These are phyloP conservation scores for Stromatinia cepivora DNA, from an alignment of 2,329 filamentous ascomycete species.

Conservation along the genomic window DNA sequence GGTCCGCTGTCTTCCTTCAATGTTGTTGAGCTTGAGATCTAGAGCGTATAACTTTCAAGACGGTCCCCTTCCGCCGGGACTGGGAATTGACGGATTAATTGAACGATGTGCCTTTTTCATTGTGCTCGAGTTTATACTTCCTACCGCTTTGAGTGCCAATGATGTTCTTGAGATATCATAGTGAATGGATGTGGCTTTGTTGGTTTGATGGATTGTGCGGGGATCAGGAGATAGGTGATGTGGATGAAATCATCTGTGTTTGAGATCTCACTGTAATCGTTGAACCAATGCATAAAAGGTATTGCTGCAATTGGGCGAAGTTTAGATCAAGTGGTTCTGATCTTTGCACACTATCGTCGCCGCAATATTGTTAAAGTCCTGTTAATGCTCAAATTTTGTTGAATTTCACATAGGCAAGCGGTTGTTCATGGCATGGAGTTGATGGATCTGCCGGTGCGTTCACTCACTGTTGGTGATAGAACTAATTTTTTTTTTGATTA, in stretches of 20 bases:
- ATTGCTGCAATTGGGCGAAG: neutral
- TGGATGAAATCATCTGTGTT: neutral
- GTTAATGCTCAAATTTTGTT: neutral
- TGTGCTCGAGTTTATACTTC: no score
- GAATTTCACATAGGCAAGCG: neutral
- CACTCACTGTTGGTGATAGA: neutral
- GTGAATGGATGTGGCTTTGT: neutral
- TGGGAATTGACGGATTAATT: no score
- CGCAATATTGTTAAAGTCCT: neutral
- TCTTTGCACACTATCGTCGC: neutral
- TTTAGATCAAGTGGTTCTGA: constrained; percentile 7
- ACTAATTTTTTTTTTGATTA: neutral
- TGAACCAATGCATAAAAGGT: neutral
- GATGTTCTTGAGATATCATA: no score
- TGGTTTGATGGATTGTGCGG: neutral
- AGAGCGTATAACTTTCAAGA: neutral
- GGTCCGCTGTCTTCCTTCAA: neutral
- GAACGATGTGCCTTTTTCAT: neutral
- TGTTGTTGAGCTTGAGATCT: no score
- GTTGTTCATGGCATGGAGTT: neutral
- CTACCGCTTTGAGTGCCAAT: no score
- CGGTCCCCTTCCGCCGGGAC: no score
- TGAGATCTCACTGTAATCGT: neutral
- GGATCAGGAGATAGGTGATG: neutral
- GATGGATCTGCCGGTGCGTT: neutral